A percentile compares a stretch with the other conserved stretches of the same genome.
Conservation (phyloP, 257 asterid genomes). For the Pogostemon cablin region DNA sequence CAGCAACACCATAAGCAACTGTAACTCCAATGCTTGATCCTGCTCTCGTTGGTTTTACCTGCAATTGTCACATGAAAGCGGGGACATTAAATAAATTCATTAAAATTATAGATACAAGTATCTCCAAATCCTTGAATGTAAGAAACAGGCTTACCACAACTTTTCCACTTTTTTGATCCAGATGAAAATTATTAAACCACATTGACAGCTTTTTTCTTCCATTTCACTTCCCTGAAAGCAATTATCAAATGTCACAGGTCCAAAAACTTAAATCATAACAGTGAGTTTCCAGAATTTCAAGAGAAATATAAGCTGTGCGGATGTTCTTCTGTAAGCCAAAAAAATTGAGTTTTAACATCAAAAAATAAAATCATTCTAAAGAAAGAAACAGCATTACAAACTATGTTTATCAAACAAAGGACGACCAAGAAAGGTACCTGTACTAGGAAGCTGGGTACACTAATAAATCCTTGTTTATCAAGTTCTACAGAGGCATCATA, state of each 20-base stretch:
- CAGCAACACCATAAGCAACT: slow-evolving; percentile 88
- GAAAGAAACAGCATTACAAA: neutral
- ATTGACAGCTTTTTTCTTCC: slow-evolving; percentile 51
- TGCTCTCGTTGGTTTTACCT: slow-evolving; percentile 92
- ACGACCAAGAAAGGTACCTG: slow-evolving; percentile 47
- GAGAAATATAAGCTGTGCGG: neutral
- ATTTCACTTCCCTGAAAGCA: slow-evolving; percentile 57
- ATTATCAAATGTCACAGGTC: slow-evolving; percentile 28
- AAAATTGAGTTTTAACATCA: neutral
- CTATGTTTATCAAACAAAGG: neutral
- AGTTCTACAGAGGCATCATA: slow-evolving; percentile 84
- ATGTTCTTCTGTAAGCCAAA: slow-evolving; percentile 14
- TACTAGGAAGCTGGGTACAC: slow-evolving; percentile 63
- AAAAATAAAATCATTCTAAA: neutral
- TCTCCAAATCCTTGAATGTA: slow-evolving; percentile 24
- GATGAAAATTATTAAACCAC: slow-evolving; percentile 63
- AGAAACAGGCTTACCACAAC: slow-evolving; percentile 72
- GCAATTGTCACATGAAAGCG: slow-evolving; percentile 40
- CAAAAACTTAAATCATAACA: neutral
- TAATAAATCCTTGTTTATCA: slow-evolving; percentile 69
- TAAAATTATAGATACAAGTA: slow-evolving; percentile 14
- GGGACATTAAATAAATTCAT: slow-evolving; percentile 26
- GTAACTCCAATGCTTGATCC: slow-evolving; percentile 93
- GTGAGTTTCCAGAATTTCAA: slow-evolving; percentile 1
- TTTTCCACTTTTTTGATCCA: slow-evolving; percentile 67